Conservation (phyloP, 2,329 filamentous ascomycete species). For the Penicillium freii region DNA sequence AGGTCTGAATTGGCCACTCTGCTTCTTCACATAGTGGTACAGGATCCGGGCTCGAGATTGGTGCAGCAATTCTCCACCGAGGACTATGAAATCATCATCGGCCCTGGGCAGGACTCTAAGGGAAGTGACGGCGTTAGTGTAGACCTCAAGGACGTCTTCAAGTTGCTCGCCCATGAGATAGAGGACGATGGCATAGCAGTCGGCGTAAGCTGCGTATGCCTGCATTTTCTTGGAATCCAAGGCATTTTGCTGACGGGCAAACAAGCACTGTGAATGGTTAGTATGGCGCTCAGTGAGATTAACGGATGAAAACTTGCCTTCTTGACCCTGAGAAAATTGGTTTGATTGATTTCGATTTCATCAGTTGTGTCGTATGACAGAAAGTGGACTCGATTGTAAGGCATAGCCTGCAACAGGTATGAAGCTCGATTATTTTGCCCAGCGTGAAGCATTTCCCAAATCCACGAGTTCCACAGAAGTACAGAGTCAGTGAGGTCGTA, state of each 20-base stretch:
- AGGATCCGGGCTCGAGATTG: conserved; percentile 68
- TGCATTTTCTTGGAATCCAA: conserved; percentile 52
- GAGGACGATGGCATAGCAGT: conserved; percentile 63
- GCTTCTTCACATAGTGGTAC: conserved; percentile 60
- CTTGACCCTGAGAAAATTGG: conserved; percentile 39
- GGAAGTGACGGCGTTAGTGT: conserved; percentile 46
- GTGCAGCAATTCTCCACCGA: conserved; percentile 60
- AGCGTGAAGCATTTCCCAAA: conserved; percentile 64
- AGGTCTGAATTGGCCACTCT: conserved; percentile 65
- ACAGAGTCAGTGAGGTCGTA: conserved; percentile 39
- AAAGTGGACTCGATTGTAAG: conserved; percentile 37
- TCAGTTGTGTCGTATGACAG: conserved; percentile 19
- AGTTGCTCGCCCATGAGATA: conserved; percentile 58
- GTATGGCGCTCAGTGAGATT: conserved; percentile 18
- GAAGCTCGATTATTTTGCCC: conserved; percentile 39
- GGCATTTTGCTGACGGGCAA: conserved; percentile 55
- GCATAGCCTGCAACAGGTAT: conserved; percentile 42
- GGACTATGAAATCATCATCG: conserved; percentile 29
- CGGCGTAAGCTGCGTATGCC: conserved; percentile 56
- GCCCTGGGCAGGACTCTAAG: conserved; percentile 45
- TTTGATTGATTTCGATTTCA: conserved; percentile 25
- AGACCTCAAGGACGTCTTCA: conserved; percentile 38
- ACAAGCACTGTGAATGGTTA: conserved; percentile 58
- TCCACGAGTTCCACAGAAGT: conserved; percentile 60
- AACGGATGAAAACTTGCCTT: conserved; percentile 35